Evolutionary conservation across 2,329 filamentous ascomycete genomes (phyloP).

Genomic region (Botryotinia globosa): DNA sequence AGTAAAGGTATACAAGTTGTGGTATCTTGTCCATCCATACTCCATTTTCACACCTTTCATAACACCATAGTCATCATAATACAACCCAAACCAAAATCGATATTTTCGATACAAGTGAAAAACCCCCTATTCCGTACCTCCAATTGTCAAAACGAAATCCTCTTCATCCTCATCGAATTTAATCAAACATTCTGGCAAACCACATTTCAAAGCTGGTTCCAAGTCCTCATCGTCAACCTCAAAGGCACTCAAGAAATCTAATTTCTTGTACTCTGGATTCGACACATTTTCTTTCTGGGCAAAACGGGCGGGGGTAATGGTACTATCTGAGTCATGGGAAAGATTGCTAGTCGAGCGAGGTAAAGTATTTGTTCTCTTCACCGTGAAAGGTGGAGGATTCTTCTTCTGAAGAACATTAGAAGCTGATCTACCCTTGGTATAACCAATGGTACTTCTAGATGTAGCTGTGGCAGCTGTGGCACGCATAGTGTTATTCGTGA

Average conservation of each 20-base stretch:
- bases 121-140: background rate
- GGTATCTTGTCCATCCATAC: conserved; percentile 14
- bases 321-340: conserved; percentile 43
- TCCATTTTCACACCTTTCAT: background rate
- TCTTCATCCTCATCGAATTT: conserved; percentile 45
- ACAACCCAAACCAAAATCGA: background rate
- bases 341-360: conserved; percentile 37
- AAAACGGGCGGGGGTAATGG: conserved; percentile 49
- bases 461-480: conserved; percentile 61
- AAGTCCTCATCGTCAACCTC: conserved; percentile 48
- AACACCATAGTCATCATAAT: conserved; percentile 11
- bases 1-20: conserved; percentile 6
- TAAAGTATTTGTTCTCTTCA: conserved; percentile 20
- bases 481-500: conserved; percentile 49
- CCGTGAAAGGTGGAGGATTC: conserved; percentile 4
- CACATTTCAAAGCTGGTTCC: conserved; percentile 33
- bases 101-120: background rate
- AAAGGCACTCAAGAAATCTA: conserved; percentile 58
- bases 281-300: conserved; percentile 36
- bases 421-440: conserved; percentile 68
- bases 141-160: conserved; percentile 54
- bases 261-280: conserved; percentile 43
- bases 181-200: conserved; percentile 36
- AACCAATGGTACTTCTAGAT: conserved; percentile 81
- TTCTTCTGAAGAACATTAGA: conserved; percentile 41